Conservation (phyloP, 1,284 basidiomycete species). For the Cutaneotrichosporon arboriforme region DNA sequence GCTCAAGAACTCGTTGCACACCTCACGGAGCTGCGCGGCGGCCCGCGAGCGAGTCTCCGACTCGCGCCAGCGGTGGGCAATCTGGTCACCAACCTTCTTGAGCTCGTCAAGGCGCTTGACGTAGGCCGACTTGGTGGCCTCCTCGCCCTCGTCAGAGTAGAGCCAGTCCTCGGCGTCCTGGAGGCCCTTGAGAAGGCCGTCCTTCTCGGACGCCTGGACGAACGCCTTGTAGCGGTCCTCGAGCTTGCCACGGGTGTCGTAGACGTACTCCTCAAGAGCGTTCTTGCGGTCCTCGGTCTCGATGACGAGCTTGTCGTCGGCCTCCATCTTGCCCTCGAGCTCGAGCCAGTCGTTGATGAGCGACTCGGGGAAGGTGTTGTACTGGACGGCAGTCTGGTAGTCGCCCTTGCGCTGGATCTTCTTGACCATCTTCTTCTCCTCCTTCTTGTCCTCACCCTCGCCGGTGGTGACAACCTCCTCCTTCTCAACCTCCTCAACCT, state of each 20-base stretch:
- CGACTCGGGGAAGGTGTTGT: constrained; percentile 59
- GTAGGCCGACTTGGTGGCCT: constrained; percentile 86
- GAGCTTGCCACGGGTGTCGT: constrained; percentile 85
- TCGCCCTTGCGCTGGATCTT: constrained; percentile 73
- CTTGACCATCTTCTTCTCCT: constrained; percentile 62
- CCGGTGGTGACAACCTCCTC: constrained; percentile 59
- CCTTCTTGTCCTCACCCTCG: constrained; percentile 55
- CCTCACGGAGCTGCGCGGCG: constrained; percentile 70
- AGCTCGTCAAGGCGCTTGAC: constrained; percentile 70
- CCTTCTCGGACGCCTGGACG: constrained; percentile 68
- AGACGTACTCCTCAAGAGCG: constrained; percentile 93
- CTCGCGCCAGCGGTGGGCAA: constrained; percentile 74
- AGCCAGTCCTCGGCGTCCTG: constrained; percentile 86
- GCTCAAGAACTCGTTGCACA: constrained; percentile 72
- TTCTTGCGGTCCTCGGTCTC: constrained; percentile 97
- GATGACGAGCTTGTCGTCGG: constrained; percentile 84
- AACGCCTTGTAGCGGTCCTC: constrained; percentile 75
- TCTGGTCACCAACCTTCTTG: constrained; percentile 75
- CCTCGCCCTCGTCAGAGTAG: constrained; percentile 91
- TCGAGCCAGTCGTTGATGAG: constrained; percentile 63
- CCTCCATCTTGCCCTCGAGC: constrained; percentile 77
- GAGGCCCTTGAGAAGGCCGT: constrained; percentile 63
- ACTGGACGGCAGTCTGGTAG: constrained; percentile 62
- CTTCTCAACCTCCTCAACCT: constrained; percentile 64
- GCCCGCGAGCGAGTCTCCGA: constrained; percentile 68